phyloP scores from a whole-genome alignment of 2,329 filamentous ascomycete genomes.

The Thermoascus crustaceus region DNA sequence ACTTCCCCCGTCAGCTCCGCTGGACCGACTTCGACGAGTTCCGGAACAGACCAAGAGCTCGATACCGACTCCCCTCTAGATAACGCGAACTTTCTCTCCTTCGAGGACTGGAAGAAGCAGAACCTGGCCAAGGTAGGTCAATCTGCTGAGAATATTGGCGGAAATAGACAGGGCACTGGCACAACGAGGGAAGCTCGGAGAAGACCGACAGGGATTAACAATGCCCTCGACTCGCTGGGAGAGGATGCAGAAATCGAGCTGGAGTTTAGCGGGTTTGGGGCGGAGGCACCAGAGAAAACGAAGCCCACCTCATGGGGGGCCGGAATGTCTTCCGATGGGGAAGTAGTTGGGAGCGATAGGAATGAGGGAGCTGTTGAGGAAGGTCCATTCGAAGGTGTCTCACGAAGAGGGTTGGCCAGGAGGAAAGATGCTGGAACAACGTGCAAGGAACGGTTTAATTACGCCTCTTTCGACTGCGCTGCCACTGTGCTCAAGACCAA shows the following conservation, averaged over 20 bases:
- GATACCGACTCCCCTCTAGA: slow-evolving; percentile 61
- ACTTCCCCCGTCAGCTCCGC: slow-evolving; percentile 3
- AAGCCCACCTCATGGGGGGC: slow-evolving; percentile 24
- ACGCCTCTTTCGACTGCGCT: slow-evolving; percentile 93
- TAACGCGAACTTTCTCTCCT: slow-evolving; percentile 82
- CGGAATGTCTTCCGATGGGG: slow-evolving; percentile 18
- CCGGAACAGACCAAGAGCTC: slow-evolving; percentile 34
- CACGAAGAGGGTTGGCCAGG: slow-evolving; percentile 50
- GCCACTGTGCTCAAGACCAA: slow-evolving; percentile 90
- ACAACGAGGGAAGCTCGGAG: slow-evolving; percentile 44
- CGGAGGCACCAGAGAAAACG: slow-evolving; percentile 33
- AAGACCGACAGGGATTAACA: slow-evolving; percentile 48
- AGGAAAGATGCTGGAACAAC: slow-evolving; percentile 94
- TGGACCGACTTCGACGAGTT: slow-evolving; percentile 6
- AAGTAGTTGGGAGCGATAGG: slow-evolving; percentile 21
- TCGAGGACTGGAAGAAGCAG: slow-evolving; percentile 96
- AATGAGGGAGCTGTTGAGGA: slow-evolving; percentile 17
- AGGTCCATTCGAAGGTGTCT: slow-evolving; percentile 35
- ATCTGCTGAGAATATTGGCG: slow-evolving; percentile 59
- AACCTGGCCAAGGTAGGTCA: slow-evolving; percentile 82
- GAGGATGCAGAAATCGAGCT: slow-evolving; percentile 83
- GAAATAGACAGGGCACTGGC: slow-evolving; percentile 42
- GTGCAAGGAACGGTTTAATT: slow-evolving; percentile 96
- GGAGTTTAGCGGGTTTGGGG: slow-evolving; percentile 57
- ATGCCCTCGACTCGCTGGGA: slow-evolving; percentile 68